Percentiles rank a stretch among this genome's conserved stretches.
These are phyloP conservation scores for Tulasnella sp. DNA, from an alignment of 768 basidiomycete genomes.

Conservation along the genomic window DNA sequence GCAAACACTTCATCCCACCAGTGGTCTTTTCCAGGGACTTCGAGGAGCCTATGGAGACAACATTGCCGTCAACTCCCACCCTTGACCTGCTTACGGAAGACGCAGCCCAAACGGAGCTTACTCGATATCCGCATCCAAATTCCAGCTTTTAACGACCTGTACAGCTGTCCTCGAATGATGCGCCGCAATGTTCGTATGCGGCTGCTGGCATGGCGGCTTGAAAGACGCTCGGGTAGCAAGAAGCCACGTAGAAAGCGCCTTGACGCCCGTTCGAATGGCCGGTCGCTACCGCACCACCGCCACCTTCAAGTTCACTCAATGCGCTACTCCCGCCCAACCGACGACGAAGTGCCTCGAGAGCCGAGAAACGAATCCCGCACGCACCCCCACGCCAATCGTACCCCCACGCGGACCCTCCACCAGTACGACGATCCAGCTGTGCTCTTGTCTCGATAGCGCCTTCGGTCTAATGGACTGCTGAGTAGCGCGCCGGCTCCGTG, in stretches of 20 bases:
- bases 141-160: constrained; percentile 57
- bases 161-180: constrained; percentile 76
- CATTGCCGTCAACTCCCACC: neutral
- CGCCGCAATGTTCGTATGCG: constrained; percentile 80
- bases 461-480: constrained; percentile 51
- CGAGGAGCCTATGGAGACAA: constrained; percentile 2
- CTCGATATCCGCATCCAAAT: constrained; percentile 51
- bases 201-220: constrained; percentile 66
- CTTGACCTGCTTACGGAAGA: too few species aligned
- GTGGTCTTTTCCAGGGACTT: constrained; percentile 28
- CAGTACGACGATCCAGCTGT: constrained; percentile 76
- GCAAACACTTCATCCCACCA: constrained; percentile 29
- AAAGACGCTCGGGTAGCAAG: constrained; percentile 68
- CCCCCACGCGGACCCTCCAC: constrained; percentile 83
- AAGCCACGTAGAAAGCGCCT: constrained; percentile 76
- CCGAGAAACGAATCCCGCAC: constrained; percentile 64
- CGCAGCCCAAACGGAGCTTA: too few species aligned
- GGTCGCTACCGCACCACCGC: constrained; percentile 51
- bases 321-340: too few species aligned
- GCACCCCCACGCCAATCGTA: constrained; percentile 89
- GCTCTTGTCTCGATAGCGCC: constrained; percentile 54
- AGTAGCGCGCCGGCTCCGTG: constrained; percentile 88
- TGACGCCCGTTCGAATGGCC: constrained; percentile 95
- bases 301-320: too few species aligned
- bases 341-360: constrained; percentile 52